Conservation (phyloP, 129 eudicot species). For the Escallonia herrerae region DNA sequence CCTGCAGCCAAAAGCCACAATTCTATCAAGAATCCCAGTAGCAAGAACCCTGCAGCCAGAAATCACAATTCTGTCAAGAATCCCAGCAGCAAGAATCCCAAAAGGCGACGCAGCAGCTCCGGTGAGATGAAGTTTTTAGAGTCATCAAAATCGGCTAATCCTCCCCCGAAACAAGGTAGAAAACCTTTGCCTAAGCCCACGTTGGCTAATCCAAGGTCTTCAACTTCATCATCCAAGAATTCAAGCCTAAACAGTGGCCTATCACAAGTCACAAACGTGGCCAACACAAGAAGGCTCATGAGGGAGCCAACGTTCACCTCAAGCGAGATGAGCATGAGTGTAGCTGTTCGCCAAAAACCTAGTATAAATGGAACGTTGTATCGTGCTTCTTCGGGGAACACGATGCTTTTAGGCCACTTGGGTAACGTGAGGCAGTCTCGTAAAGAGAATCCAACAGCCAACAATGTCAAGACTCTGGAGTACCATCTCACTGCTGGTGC, state of each 20-base stretch:
- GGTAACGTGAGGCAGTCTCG: conserved; percentile 40
- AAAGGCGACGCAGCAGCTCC: conserved; percentile 24
- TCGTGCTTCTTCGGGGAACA: conserved; percentile 50
- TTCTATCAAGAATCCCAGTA: too few species aligned
- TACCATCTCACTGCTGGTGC: too few species aligned
- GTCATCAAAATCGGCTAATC: conserved; percentile 23
- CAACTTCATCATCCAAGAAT: conserved; percentile 13
- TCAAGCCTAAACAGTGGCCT: conserved; percentile 7
- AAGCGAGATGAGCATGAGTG: conserved; percentile 40
- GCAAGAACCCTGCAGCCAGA: too few species aligned
- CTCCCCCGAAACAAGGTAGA: conserved; percentile 15
- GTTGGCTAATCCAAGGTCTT: conserved; percentile 11
- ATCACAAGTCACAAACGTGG: conserved; percentile 38
- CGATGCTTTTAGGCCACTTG: conserved; percentile 46
- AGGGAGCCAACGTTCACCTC: conserved; percentile 43
- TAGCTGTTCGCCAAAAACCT: conserved; percentile 29
- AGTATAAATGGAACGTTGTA: conserved; percentile 24
- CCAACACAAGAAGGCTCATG: conserved; percentile 34
- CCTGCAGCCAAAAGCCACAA: conserved; percentile 21
- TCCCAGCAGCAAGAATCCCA: too few species aligned
- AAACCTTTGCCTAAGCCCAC: conserved; percentile 11
- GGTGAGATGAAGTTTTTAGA: conserved; percentile 16
- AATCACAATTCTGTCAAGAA: too few species aligned
- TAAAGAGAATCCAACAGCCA: not conserved
- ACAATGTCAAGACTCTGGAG: too few species aligned